Conservation (phyloP, 345 rosid species). For the Sapria himalayana region DNA sequence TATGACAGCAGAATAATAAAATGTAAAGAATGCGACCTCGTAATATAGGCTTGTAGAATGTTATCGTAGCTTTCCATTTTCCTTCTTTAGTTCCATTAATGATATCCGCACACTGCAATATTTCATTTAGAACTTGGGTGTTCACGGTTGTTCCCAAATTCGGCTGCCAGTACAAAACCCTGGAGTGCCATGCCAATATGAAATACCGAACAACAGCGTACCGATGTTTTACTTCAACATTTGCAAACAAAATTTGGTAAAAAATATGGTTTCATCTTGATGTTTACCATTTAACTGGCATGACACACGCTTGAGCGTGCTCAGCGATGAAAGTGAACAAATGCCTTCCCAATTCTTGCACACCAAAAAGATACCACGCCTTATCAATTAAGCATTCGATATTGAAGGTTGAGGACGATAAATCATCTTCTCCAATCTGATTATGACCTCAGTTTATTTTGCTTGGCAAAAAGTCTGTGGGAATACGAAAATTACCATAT, state of each 20-base stretch:
- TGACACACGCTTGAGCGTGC: slow-evolving; percentile 2
- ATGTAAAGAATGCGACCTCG: slow-evolving; percentile 16
- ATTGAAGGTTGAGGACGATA: too few relatives aligned
- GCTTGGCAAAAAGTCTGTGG: too few relatives aligned
- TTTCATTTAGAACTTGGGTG: slow-evolving; percentile 73
- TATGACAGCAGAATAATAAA: neutral
- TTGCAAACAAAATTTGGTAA: neutral
- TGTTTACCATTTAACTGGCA: slow-evolving; percentile 34
- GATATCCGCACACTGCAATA: slow-evolving; percentile 62
- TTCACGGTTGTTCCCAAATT: slow-evolving; percentile 61
- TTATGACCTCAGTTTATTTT: too few relatives aligned
- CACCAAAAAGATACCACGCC: too few relatives aligned
- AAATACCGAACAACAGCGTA: neutral
- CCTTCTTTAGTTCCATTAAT: slow-evolving; percentile 79
- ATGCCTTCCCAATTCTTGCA: too few relatives aligned
- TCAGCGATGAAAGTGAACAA: too few relatives aligned
- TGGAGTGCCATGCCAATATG: slow-evolving; percentile 6
- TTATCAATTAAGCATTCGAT: too few relatives aligned
- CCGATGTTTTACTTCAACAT: too few relatives aligned
- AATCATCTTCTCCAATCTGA: too few relatives aligned
- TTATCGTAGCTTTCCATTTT: slow-evolving; percentile 72
- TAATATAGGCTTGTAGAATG: slow-evolving; percentile 41
- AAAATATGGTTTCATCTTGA: neutral
- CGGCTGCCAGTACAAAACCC: slow-evolving; percentile 95
- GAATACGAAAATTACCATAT: too few relatives aligned